Evolutionary conservation across 345 rosid species (phyloP).

Genomic region (Citrus mangshanensis): DNA sequence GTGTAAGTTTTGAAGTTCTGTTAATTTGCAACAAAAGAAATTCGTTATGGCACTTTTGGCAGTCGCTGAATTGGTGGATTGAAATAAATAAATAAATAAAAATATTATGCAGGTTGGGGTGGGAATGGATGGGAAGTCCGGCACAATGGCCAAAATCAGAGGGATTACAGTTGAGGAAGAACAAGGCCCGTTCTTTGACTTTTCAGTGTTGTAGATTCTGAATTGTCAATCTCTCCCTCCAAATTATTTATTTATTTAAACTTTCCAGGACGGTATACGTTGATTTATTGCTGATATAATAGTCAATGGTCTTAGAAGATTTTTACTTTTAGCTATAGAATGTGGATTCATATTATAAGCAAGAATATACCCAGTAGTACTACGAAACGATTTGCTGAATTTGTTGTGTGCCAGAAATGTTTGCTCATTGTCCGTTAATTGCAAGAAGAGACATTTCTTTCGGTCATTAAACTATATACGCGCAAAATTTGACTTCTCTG

Average conservation of each 20-base stretch:
- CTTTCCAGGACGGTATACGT: neutral
- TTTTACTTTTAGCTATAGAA: no score
- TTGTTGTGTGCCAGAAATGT: neutral
- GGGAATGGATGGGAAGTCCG: slow-evolving; percentile 75
- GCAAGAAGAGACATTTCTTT: neutral
- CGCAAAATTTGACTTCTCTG: neutral
- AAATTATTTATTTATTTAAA: neutral
- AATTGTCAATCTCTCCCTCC: neutral
- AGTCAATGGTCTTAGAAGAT: no score
- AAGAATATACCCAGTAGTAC: neutral
- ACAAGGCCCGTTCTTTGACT: slow-evolving; percentile 32
- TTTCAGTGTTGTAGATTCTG: slow-evolving; percentile 64
- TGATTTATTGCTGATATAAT: neutral
- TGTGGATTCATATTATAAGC: no score
- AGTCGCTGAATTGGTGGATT: neutral
- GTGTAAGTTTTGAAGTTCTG: slow-evolving; percentile 34
- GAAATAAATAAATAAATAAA: neutral
- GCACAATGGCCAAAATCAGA: slow-evolving; percentile 65
- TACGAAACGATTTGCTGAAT: neutral
- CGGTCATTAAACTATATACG: no score
- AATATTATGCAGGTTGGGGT: slow-evolving; percentile 44
- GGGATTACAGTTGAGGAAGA: slow-evolving; percentile 43
- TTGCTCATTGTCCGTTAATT: neutral
- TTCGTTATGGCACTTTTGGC: neutral
- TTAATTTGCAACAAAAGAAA: neutral